Base-by-base conservation (phyloP, 2,329 filamentous ascomycete genomes). In the Exophiala spinifera region DNA sequence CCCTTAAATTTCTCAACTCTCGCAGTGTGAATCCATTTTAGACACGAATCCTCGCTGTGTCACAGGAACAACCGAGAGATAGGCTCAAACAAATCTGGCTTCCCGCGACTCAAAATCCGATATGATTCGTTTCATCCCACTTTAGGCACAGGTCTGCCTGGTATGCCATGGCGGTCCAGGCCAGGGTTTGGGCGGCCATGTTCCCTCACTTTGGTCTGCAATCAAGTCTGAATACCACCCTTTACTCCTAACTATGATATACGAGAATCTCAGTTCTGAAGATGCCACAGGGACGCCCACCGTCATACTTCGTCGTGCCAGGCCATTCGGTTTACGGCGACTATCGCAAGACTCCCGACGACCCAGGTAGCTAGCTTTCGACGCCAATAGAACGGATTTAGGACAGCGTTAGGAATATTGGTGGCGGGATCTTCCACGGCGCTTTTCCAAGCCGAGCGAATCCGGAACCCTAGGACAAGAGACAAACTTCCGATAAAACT, bases 11-110 rank as follows among this genome's bases (percentile, higher is more conserved):
- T 48, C 50, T 49, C 52, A 34, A 50, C 45, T 49, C 45, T 49
- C 37, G 51, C 51, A 50, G 46, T 45, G 46, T 53, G 57, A 53
- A 48, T 23, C 48, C 39, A 37, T 51, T 55, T 55, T 43, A 47
- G 51, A 57, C 57, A 57, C 52, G 33, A 45, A 36, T 52, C 51
- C 46, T 53, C 47, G 46, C 40, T 36, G 57, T 60, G 57, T 60
- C 55, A 60, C 57, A 50, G 36, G 55, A 25, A 25, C 42, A n/a
- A 14, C 20, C 57, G 51, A 57, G 40, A 46, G 39, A 55, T 45
- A 47, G 25, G 46, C 49, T 20, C 19, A 42, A 53, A 50, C 51
- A 43, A 55, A 56, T 37, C 51, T 52, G 47, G 48, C 47, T n/a
- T 52, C 51, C 56, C 40, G 34, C 49, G 45, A 46, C 28, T 43